Base-by-base conservation (phyloP, 2,329 filamentous ascomycete genomes). In the Periconia sp. region DNA sequence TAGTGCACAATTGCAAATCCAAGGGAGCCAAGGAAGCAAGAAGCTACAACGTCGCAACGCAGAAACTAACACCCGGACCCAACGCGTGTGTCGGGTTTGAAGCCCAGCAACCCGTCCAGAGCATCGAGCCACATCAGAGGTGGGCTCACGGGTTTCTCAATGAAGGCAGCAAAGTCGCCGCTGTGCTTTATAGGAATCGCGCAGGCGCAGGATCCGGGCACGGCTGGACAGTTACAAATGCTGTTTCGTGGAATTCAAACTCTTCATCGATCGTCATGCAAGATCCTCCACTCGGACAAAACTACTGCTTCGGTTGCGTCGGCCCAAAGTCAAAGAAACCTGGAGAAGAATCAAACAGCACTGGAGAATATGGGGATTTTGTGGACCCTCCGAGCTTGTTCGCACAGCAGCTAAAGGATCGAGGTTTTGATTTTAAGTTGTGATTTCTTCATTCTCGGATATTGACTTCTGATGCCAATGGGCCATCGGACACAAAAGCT, bases 131-230 rank as follows among this genome's bases (percentile, higher is more conserved):
- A 30, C 52, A 57, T 41, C 37, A 52, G 40, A 44, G 52, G 15
- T 57, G 49, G 45, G 55, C 46, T 6, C 52, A 57, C 42, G 52
- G 55, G 14, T 55, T 57, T 27, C 42, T 57, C 20, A 53, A 52
- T 15, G 55, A 57, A 41, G 49, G 49, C 5, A 45, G 44, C 27
- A 52, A 45, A 37, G 40, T 23, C 2, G 52, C 31, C 6, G 37
- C 41, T 1, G 47, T 57, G n/a, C 8, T 51, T 10, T 54, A 44
- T 15, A 51, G 48, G 20, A 57, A 57, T 45, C 50, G 54, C 8
- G 51, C 35, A 13, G 18, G 23, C 14, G 51, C 54, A 2, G 54
- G 54, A 11, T 44, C 18, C 20, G 54, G 54, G 17, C 54, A 57
- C 45, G 54, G 51, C 9, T 57, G 54, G 54, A 54, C 54, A 7